Base-by-base conservation (phyloP, 495 filamentous ascomycete species). In the Penicillium crystallinum region DNA sequence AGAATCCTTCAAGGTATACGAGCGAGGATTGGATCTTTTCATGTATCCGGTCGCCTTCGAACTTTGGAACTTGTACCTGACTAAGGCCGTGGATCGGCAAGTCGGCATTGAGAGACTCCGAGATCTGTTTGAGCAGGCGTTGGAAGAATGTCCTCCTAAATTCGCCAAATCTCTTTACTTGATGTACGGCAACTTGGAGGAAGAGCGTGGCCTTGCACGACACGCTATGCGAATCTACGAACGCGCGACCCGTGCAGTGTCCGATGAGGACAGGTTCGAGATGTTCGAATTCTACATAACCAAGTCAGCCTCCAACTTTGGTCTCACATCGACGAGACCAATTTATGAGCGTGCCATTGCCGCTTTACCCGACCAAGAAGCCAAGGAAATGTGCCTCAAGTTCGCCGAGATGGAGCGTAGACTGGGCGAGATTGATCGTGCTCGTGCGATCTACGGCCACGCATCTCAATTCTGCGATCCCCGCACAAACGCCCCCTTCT, bases 211-310 rank as follows among this genome's bases (percentile, higher is more conserved):
- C 14, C 82, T 99, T 15, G 91, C 93, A n/a, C 80, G 93, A 38
- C 93, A 97, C 64, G 95, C 95, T 21, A 97, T 99, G 93, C 84
- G 93, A 25, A 99, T 99, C 51, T 99, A 99, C 69, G 93, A 99
- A 70, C 88, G 93, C 44, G 93, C 95, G 22, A 97, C 93, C 15
- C 87, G 93, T 4, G 90, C 93, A 14, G 95, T 99, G 7, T 88
- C 90, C 15, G 93, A 99, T 66, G 92, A 96, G 60, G 91, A 97
- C 63, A 78, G 90, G 10, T 86, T 89, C 57, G 95, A 96, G 67
- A 96, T 99, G 90, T 99, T 97, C 75, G 92, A 96, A 66, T 96
- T 97, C 66, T 99, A 97, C 77, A 96, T 99, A 67, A 97, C 95
- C 41, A 97, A 99, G 65, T 96, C 91, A 1, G 93, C 93, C 0